Evolutionary conservation across 208 protist genomes (phyloP).

Genomic region (Trypanosoma scelopori): DNA sequence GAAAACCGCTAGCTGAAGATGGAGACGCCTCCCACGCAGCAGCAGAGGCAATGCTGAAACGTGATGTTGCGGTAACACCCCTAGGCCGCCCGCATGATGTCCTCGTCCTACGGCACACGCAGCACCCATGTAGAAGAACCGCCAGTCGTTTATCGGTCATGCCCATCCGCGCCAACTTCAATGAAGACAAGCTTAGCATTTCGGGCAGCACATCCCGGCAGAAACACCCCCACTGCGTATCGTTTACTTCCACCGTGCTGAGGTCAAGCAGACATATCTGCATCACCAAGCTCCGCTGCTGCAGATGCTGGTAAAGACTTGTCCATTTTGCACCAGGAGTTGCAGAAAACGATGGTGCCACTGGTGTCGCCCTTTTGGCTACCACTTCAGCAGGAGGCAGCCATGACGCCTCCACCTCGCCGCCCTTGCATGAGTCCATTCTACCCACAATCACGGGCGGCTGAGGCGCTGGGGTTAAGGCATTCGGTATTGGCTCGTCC

Average conservation of each 20-base stretch:
- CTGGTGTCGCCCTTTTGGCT: background rate
- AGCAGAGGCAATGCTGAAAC: background rate
- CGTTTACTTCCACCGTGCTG: constrained; percentile 37
- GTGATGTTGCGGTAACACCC: background rate
- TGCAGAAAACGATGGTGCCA: background rate
- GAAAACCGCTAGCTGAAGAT: background rate
- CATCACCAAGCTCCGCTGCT: background rate
- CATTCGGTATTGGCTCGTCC: constrained; percentile 14
- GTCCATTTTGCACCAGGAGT: constrained; percentile 1
- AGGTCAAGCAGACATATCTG: constrained; percentile 53
- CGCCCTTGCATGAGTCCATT: too few species aligned
- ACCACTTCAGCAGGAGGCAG: background rate
- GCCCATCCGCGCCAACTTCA: constrained; percentile 50
- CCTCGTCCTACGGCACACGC: background rate
- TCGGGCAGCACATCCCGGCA: constrained; percentile 51
- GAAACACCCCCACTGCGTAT: constrained; percentile 71
- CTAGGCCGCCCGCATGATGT: background rate
- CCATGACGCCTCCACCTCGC: background rate
- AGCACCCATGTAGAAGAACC: constrained; percentile 48
- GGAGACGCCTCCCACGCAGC: background rate
- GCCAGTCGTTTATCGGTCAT: constrained; percentile 53
- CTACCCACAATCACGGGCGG: background rate
- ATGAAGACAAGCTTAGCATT: constrained; percentile 43
- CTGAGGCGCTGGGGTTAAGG: constrained; percentile 8
- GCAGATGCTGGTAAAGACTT: constrained; percentile 17